These are phyloP conservation scores for Neoscytalidium dimidiatum DNA, from an alignment of 2,329 filamentous ascomycete genomes.

Conservation along the genomic window DNA sequence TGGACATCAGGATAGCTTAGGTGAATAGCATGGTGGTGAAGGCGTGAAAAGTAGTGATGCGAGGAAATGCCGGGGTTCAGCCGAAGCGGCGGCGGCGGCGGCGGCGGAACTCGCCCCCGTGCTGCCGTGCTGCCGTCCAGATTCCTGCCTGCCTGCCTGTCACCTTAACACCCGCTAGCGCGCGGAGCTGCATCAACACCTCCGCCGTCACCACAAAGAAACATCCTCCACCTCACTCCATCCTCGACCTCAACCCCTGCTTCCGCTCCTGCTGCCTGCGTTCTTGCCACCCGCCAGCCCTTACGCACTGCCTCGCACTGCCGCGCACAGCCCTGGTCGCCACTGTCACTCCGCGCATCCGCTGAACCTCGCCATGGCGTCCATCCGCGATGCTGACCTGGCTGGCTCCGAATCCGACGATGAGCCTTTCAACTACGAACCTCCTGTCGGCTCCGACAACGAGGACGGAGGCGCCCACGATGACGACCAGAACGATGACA, in stretches of 20 bases:
- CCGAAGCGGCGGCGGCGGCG: neutral
- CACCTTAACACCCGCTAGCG: neutral
- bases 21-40: neutral
- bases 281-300: neutral
- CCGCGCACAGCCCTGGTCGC: neutral
- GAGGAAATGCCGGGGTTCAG: neutral
- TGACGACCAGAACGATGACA: conserved; percentile 49
- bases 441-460: conserved; percentile 61
- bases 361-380: conserved; percentile 11
- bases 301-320: neutral
- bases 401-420: conserved; percentile 66
- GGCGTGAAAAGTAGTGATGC: neutral
- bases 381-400: conserved; percentile 15
- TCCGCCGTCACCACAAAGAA: conserved; percentile 11
- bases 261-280: neutral
- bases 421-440: conserved; percentile 86
- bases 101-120: conserved; percentile 2
- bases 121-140: neutral
- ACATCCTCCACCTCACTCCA: neutral
- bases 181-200: conserved; percentile 7
- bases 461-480: conserved; percentile 43
- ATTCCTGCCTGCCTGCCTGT: neutral
- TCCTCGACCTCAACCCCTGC: neutral
- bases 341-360: neutral
- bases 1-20: conserved; percentile 30